Evolutionary conservation across 139 green algal genomes (phyloP), one percentile per base, ranked within the genome.

Genomic region (Raphidocelis subcapitata): DNA sequence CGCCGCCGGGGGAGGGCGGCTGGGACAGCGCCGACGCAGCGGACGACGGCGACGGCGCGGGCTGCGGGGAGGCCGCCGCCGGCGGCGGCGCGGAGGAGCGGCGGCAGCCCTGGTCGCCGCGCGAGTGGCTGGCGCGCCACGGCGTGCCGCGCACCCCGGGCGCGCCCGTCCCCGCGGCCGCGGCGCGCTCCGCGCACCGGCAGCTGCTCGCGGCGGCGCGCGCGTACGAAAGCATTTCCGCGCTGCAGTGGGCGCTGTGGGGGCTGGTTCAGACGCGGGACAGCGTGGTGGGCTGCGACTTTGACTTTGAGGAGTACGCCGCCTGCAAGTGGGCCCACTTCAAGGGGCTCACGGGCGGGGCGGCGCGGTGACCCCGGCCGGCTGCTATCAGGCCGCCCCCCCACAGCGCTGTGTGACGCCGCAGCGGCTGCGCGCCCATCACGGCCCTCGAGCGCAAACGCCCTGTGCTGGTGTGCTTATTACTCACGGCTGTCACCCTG

Each of bases 231-330:
- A 63, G 74, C 1, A 65, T 84, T 12, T 84, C 75, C 0, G 86
- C 92, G 65, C 68, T 93, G 21, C 69, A 84, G 31, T 93, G 87
- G 87, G 80, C 64, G 31, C 64, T 93, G 29, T 93, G 87, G 87
- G 87, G 84, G 33, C 32, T 89, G 32, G 83, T 92, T 2, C 80
- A 87, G 69, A 49, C 49, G 16, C 60, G 41, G 18, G 36, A 72
- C 2, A 78, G 63, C 14, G 75, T 82, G 3, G 59, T 83, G 4
- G 8, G 8, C 41, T n/a, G n/a, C n/a, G 81, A 86, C 31, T 92
- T 88, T 64, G 76, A 92, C 32, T 92, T 84, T 63, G 15, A 64
- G 8, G 44, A 21, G 0, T 92, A 92, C 44, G 79, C 54, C 1
- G 29, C 37, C 24, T 80, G 88, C 78, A 52, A 85, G 5, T 64